These are phyloP conservation scores for Cladophialophora chaetospira DNA, from an alignment of 2,329 filamentous ascomycete species.

Conservation along the genomic window DNA sequence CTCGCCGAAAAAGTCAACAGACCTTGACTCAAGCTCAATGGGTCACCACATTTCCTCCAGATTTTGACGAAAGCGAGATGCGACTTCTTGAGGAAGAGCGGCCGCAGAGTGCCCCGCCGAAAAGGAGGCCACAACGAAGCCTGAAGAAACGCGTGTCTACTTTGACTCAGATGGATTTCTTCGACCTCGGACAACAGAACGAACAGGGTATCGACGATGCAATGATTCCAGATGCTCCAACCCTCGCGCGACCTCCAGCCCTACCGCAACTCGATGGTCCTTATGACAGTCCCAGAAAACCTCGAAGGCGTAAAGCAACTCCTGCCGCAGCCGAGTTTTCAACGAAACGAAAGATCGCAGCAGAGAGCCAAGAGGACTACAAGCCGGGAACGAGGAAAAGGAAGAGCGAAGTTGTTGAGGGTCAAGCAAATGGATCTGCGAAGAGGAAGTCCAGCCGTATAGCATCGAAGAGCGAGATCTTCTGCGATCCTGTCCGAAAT, in stretches of 20 bases:
- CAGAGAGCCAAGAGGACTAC: slow-evolving; percentile 25
- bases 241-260: background rate
- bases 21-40: slow-evolving; percentile 34
- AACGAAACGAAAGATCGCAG: slow-evolving; percentile 7
- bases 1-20: slow-evolving; percentile 21
- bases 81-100: slow-evolving; percentile 4
- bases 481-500: slow-evolving; percentile 23
- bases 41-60: slow-evolving; percentile 15
- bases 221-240: background rate
- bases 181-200: slow-evolving; percentile 12
- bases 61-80: slow-evolving; percentile 15
- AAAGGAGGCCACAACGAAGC: background rate
- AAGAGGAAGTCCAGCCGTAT: slow-evolving; percentile 24
- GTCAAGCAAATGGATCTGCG: background rate
- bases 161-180: slow-evolving; percentile 34
- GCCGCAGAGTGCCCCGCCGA: background rate
- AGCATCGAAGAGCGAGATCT: slow-evolving; percentile 19
- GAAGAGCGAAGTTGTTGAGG: slow-evolving; percentile 1
- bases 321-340: background rate
- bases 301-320: slow-evolving; percentile 16
- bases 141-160: slow-evolving; percentile 30
- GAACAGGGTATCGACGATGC: slow-evolving; percentile 16
- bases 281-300: slow-evolving; percentile 24
- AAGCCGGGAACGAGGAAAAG: slow-evolving; percentile 17
- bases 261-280: slow-evolving; percentile 23